A percentile compares a stretch with the other conserved stretches of the same genome.
Conservation (phyloP, 75 land plant species). For the Cryptomeria japonica region DNA sequence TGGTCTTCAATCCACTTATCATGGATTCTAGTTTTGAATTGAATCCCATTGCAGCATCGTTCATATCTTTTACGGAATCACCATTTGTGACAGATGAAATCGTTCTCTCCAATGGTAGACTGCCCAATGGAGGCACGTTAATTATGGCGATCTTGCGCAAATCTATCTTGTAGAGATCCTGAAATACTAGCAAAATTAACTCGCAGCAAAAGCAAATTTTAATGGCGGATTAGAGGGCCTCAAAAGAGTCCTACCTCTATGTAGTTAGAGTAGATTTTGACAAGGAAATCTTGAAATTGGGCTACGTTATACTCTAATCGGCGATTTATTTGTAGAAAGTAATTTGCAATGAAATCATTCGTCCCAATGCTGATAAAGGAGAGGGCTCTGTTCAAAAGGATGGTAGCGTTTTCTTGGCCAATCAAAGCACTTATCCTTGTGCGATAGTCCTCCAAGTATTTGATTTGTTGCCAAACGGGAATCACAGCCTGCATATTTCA, state of each 20-base stretch:
- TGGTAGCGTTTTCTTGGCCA: too few species aligned
- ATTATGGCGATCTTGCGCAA: constrained; percentile 24
- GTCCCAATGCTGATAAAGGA: background rate
- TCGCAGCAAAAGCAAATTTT: too few species aligned
- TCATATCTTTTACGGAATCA: constrained; percentile 11
- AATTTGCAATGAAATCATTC: background rate
- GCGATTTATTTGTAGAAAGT: background rate
- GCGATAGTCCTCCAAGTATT: too few species aligned
- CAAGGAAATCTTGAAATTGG: background rate
- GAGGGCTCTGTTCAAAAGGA: background rate
- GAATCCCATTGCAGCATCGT: constrained; percentile 7
- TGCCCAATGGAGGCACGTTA: constrained; percentile 35
- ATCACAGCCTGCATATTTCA: too few species aligned
- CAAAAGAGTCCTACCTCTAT: background rate
- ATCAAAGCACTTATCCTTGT: too few species aligned
- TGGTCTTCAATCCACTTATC: too few species aligned
- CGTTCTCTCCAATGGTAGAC: constrained; percentile 25
- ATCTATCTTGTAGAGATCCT: constrained; percentile 34
- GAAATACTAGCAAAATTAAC: background rate
- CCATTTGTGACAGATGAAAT: background rate
- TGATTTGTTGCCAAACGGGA: too few species aligned
- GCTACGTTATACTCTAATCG: background rate
- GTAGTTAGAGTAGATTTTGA: background rate
- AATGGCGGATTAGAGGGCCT: too few species aligned
- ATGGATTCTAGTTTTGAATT: too few species aligned